phyloP scores from a whole-genome alignment of 345 rosid species.

The Arabidopsis suecica region DNA sequence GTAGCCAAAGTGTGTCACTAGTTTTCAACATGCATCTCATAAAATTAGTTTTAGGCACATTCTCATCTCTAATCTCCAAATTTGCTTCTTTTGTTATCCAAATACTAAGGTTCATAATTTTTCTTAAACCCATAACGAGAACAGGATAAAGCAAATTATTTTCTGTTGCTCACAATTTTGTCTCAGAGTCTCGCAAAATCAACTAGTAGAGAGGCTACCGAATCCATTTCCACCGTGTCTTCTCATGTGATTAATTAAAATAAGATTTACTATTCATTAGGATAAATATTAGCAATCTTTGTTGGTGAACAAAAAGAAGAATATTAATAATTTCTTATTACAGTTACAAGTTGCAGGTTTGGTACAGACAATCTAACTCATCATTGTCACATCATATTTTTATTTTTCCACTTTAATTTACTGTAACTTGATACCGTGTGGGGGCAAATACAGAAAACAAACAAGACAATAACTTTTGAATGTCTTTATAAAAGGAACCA shows the following conservation, averaged over 20 bases:
- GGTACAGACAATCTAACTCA: constrained; percentile 38
- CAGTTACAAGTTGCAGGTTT: constrained; percentile 35
- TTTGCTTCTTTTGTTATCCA: no score
- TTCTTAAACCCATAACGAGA: no score
- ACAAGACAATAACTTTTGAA: constrained; percentile 29
- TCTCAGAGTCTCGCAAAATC: no score
- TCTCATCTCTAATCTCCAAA: neutral
- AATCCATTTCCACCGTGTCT: no score
- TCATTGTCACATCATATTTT: constrained; percentile 33
- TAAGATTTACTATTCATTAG: neutral
- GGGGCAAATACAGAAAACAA: constrained; percentile 36
- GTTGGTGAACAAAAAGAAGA: constrained; percentile 1
- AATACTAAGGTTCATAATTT: no score
- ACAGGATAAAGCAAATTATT: no score
- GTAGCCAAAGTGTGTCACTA: neutral
- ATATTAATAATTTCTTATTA: neutral
- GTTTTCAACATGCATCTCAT: neutral
- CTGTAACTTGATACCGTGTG: constrained; percentile 42
- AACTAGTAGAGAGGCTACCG: no score
- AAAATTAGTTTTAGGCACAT: neutral
- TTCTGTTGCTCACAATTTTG: no score
- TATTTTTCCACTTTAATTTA: constrained; percentile 12
- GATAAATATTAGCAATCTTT: neutral
- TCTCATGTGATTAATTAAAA: no score
- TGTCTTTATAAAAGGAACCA: constrained; percentile 40